phyloP scores from a whole-genome alignment of 2,329 filamentous ascomycete genomes.

The Penicillium olsonii region DNA sequence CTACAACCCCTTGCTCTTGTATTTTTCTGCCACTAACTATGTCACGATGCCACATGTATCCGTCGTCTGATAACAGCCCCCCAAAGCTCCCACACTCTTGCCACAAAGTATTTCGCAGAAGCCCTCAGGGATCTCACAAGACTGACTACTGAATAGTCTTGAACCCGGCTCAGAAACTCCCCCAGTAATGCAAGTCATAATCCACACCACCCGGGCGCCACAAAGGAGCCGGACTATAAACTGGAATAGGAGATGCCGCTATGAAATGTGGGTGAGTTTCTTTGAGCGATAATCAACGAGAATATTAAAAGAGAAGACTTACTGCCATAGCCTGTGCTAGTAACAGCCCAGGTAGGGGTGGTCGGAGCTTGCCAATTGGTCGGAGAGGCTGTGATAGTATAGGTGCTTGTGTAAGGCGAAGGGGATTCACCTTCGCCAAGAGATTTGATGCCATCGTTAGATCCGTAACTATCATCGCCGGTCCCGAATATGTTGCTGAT shows the following conservation, averaged over 20 bases:
- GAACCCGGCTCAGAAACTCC: constrained; percentile 19
- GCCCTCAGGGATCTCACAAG: too few relatives aligned
- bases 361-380: constrained; percentile 28
- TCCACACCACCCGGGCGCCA: constrained; percentile 34
- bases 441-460: constrained; percentile 6
- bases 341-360: constrained; percentile 33
- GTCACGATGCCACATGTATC: background rate
- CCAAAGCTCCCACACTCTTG: background rate
- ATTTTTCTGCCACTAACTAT: too few relatives aligned
- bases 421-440: constrained; percentile 3
- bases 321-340: constrained; percentile 37
- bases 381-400: constrained; percentile 34
- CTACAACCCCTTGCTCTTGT: too few relatives aligned
- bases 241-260: constrained; percentile 32
- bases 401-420: constrained; percentile 30
- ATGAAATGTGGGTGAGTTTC: background rate
- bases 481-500: constrained; percentile 39
- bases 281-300: background rate
- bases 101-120: too few relatives aligned
- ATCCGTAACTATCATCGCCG: constrained; percentile 29
- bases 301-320: background rate
- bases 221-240: constrained; percentile 34
- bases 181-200: constrained; percentile 36
- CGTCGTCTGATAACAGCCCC: background rate
- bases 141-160: background rate